These are phyloP conservation scores for Nakazawaea ambrosiae DNA, from an alignment of 805 yeast genomes.

Conservation along the genomic window DNA sequence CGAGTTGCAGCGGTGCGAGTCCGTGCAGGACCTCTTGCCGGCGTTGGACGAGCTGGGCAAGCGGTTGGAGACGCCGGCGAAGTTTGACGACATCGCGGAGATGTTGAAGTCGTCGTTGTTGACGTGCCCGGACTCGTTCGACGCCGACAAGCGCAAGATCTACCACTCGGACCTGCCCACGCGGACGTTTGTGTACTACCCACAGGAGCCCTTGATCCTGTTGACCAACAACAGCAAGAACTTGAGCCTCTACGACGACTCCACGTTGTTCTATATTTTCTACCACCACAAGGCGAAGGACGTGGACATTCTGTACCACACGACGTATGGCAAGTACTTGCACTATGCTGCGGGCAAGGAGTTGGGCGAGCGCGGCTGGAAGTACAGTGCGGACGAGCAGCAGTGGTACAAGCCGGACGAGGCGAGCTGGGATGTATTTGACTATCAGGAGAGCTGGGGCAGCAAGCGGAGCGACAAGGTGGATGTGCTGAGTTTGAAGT, in stretches of 20 bases:
- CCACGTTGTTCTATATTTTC: slow-evolving; percentile 87
- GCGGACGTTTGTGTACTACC: slow-evolving; percentile 86
- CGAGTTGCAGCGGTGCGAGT: not conserved
- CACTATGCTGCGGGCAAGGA: slow-evolving; percentile 79
- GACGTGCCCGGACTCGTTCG: slow-evolving; percentile 90
- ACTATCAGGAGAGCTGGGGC: slow-evolving; percentile 33
- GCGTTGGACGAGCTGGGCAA: slow-evolving; percentile 1
- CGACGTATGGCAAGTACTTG: slow-evolving; percentile 45
- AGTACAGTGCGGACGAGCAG: slow-evolving; percentile 57
- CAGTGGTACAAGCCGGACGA: slow-evolving; percentile 79
- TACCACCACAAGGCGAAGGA: slow-evolving; percentile 53
- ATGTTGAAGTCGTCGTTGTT: slow-evolving; percentile 71
- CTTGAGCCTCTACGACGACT: slow-evolving; percentile 69
- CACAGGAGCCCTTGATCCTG: slow-evolving; percentile 74
- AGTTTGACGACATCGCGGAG: slow-evolving; percentile 45
- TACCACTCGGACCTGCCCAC: slow-evolving; percentile 77
- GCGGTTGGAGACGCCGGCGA: slow-evolving; percentile 35
- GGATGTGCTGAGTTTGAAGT: too few relatives aligned
- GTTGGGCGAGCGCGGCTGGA: slow-evolving; percentile 76
- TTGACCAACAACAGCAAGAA: slow-evolving; percentile 52
- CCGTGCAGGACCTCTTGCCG: slow-evolving; percentile 4
- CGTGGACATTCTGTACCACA: slow-evolving; percentile 14
- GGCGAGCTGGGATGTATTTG: slow-evolving; percentile 39
- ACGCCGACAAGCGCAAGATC: slow-evolving; percentile 73
- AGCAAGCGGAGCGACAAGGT: slow-evolving; percentile 28